Base-by-base conservation (phyloP, 805 yeast genomes). In the Torulaspora microellipsoides region DNA sequence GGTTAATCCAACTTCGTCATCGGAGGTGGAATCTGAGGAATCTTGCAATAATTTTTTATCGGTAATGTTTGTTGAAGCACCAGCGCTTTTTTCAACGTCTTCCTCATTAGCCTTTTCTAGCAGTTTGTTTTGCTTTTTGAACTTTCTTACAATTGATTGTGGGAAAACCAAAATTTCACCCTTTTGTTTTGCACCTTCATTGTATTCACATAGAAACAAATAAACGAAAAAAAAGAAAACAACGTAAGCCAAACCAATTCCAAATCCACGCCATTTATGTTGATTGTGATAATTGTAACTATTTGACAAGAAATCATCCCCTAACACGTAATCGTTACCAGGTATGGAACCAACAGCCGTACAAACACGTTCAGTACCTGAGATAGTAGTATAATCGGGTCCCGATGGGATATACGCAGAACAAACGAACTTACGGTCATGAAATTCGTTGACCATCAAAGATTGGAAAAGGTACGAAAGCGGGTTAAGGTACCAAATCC, bases 161-260 rank as follows among this genome's bases (percentile, higher is more conserved):
- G 76, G 80, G 69, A 78, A 83, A 20, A 83, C 70, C 48, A 81
- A 65, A 27, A 83, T 71, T 62, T 83, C 90, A 70, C 90, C 90
- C 64, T 78, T 78, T 62, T 79, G 85, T 69, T 73, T 71, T 2
- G 85, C 78, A 59, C 82, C 79, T 56, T 73, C 75, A 54, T 78
- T 77, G 49, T 56, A 65, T 59, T 84, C 90, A 41, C 78, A 72
- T 45, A 78, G 67, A 2, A 66, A 29, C 46, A 84, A 60, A 59
- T 83, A 82, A 9, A 76, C 67, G 40, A 51, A 55, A 42, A 81
- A 69, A 64, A 83, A 80, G 61, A 78, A 71, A 34, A 81, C 45
- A 17, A 66, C 63, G 57, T 73, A 85, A 1, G 72, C 87, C 47
- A 80, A 38, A 31, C 71, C 62, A 50, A 85, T 81, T 60, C 90